Evolutionary conservation across 257 asterid genomes (phyloP), one percentile per base, ranked within the genome.

Genomic region (Fraxinus americana): DNA sequence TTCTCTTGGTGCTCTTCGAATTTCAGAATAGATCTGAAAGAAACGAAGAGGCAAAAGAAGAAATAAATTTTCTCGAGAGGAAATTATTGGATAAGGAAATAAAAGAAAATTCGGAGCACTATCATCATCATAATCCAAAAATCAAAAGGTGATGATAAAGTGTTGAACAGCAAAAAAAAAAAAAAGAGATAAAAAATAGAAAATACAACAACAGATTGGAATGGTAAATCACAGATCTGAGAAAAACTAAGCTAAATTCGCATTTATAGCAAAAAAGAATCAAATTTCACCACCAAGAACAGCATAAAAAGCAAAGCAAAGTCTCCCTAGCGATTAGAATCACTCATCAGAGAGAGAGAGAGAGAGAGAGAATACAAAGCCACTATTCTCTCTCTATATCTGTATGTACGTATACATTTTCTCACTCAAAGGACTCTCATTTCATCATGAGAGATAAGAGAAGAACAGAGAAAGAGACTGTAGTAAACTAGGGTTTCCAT

Each of bases 11-110:
- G 7, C 78, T 66, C 59, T 63, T 71, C 32, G 78, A 78, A 66
- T 79, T 73, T 36, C 41, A 25, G 74, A 75, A 67, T 65, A 82
- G 86, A 85, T 85, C 87, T 81, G 86, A 70, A 66, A 68, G 75
- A 50, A 75, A 57, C 23, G 3, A 54, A 72, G 70, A 67, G 50
- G 67, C 27, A 10, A 59, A 43, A 48, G 61, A 41, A 9, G 32
- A 17, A 67, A 35, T 30, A 19, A 8, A 23, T 27, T 63, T 63
- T 63, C 36, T 27, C n/a, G 36, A 10, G 69, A 23, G 34, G 68
- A 63, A 63, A 4, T 27, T 63, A 63, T 27, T 27, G 69, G 69
- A 63, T 27, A 25, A 82, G 63, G 71, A 25, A 34, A 39, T 32
- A 71, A 50, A 67, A 36, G 23, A 72, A 35, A 30, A 77, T 21